These are phyloP conservation scores for Aspergillus saccharolyticus DNA, from an alignment of 495 filamentous ascomycete species.

Conservation along the genomic window DNA sequence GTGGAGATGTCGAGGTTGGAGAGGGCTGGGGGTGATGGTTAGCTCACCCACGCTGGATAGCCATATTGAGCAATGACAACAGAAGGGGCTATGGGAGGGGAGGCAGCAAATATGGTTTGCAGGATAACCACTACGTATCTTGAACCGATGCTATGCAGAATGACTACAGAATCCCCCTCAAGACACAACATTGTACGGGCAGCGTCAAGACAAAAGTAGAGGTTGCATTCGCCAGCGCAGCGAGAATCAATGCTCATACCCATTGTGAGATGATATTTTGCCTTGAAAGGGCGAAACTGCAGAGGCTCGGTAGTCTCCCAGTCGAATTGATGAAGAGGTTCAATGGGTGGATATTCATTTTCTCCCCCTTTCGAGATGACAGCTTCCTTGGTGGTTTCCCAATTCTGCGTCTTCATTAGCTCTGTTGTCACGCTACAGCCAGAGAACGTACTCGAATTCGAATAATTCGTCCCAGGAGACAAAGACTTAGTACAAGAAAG, in stretches of 20 bases:
- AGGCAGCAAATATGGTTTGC: background rate
- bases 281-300: conserved; percentile 63
- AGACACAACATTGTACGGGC: too few relatives aligned
- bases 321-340: conserved; percentile 54
- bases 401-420: background rate
- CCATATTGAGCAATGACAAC: too few relatives aligned
- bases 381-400: background rate
- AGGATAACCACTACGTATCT: too few relatives aligned
- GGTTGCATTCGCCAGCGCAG: background rate
- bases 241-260: conserved; percentile 36
- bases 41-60: too few relatives aligned
- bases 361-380: background rate
- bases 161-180: too few relatives aligned
- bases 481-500: conserved; percentile 2
- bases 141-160: too few relatives aligned
- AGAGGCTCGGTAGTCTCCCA: conserved; percentile 55
- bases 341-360: conserved; percentile 34
- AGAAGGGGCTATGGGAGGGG: too few relatives aligned
- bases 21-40: conserved; percentile 33
- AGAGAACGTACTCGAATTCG: conserved; percentile 15
- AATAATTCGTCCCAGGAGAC: conserved; percentile 11
- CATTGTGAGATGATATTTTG: conserved; percentile 70
- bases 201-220: too few relatives aligned
- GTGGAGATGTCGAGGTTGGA: conserved; percentile 47
- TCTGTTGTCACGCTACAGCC: background rate